These are phyloP conservation scores for Arabis alpina DNA, from an alignment of 345 rosid species.

Conservation along the genomic window DNA sequence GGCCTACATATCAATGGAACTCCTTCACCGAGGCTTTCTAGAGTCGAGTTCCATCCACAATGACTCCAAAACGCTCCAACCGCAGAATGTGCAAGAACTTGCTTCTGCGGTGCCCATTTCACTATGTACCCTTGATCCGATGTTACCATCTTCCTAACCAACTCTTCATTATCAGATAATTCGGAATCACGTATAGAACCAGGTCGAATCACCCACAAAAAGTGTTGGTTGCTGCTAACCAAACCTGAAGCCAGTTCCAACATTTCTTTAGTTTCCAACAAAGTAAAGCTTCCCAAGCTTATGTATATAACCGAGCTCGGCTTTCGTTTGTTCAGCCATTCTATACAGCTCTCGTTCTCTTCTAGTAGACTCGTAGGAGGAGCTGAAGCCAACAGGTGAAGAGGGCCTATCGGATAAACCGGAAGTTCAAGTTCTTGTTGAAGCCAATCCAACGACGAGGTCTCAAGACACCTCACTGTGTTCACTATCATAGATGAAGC, in stretches of 20 bases:
- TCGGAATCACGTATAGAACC: conserved; percentile 9
- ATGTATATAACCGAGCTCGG: conserved; percentile 52
- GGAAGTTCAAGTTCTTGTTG: conserved; percentile 1
- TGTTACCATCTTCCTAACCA: not conserved
- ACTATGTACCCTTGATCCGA: conserved; percentile 29
- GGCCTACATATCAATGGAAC: conserved; percentile 53
- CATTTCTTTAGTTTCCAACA: conserved; percentile 15
- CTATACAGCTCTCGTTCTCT: conserved; percentile 47
- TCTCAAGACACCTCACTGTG: conserved; percentile 15
- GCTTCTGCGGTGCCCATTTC: conserved; percentile 39
- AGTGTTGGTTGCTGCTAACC: conserved; percentile 34
- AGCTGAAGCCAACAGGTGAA: conserved; percentile 7
- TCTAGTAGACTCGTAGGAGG: conserved; percentile 1
- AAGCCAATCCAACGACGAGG: not conserved
- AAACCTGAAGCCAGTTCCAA: conserved; percentile 32
- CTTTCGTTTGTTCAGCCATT: conserved; percentile 46
- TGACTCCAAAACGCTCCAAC: conserved; percentile 19
- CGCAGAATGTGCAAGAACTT: conserved; percentile 7
- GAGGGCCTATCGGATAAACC: conserved; percentile 26
- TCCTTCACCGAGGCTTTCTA: conserved; percentile 45
- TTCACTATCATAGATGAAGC: conserved; percentile 10
- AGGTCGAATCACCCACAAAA: conserved; percentile 40
- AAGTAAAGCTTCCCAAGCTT: conserved; percentile 55
- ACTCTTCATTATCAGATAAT: not conserved
- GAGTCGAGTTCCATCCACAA: conserved; percentile 17